These are phyloP conservation scores for Lyophyllum shimeji DNA, from an alignment of 768 basidiomycete species.

Conservation along the genomic window DNA sequence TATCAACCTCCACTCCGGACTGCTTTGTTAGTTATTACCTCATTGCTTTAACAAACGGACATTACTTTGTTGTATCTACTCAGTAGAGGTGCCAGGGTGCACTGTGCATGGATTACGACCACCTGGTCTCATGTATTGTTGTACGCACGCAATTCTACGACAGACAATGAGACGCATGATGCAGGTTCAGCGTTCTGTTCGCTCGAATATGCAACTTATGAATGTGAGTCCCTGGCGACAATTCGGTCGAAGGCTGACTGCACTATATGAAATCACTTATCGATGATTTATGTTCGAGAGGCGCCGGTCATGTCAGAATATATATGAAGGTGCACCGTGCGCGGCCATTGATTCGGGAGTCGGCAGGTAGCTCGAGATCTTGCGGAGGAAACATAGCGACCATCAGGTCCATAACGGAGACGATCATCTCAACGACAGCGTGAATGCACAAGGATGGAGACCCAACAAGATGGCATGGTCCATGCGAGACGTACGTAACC, in stretches of 20 bases:
- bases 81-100: neutral
- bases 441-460: neutral
- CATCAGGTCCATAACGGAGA: no score
- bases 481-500: neutral
- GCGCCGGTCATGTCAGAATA: no score
- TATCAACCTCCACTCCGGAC: neutral
- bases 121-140: no score
- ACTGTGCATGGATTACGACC: neutral
- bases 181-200: neutral
- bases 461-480: neutral
- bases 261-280: no score
- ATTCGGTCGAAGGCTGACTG: neutral
- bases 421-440: neutral
- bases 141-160: no score
- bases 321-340: no score
- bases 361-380: no score
- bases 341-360: no score
- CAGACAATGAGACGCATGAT: no score
- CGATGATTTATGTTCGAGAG: no score
- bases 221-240: neutral
- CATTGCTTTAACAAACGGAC: neutral
- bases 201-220: neutral
- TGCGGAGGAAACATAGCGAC: no score
- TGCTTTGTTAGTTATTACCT: neutral
- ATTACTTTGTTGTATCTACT: constrained; percentile 7